Percentiles rank a stretch among this genome's conserved stretches.
Evolutionary conservation across 495 filamentous ascomycete genomes (phyloP).

Genomic region (Talaromyces nanjingensis): DNA sequence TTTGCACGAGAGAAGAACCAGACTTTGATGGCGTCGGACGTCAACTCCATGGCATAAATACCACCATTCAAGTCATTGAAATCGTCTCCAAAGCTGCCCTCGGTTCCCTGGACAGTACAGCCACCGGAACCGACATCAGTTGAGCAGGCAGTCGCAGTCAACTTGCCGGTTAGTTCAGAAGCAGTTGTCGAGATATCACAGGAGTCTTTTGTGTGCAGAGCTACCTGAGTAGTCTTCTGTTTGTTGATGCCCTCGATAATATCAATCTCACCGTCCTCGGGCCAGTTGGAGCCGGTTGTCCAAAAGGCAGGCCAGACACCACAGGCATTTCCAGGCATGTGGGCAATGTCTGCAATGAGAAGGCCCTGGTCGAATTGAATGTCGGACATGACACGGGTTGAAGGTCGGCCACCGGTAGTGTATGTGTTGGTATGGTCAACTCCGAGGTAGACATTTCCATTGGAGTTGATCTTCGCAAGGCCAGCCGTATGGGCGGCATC

Average conservation of each 20-base stretch:
- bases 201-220: constrained; percentile 65
- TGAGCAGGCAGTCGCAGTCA: constrained; percentile 44
- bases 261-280: constrained; percentile 76
- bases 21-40: constrained; percentile 54
- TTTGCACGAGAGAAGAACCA: constrained; percentile 67
- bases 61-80: constrained; percentile 74
- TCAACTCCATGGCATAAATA: constrained; percentile 76
- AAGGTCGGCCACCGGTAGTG: constrained; percentile 50
- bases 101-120: constrained; percentile 33
- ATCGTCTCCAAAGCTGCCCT: constrained; percentile 56
- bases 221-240: constrained; percentile 56
- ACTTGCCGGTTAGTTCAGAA: not conserved
- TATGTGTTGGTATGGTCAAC: constrained; percentile 38
- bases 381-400: constrained; percentile 62
- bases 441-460: constrained; percentile 44
- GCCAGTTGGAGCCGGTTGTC: constrained; percentile 73
- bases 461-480: constrained; percentile 49
- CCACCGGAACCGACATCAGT: constrained; percentile 45
- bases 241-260: constrained; percentile 83
- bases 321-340: constrained; percentile 67
- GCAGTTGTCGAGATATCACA: constrained; percentile 49
- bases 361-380: constrained; percentile 61
- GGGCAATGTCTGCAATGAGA: constrained; percentile 65
- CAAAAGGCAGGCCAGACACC: constrained; percentile 75
- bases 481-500: constrained; percentile 45